Conservation (phyloP, 2,329 filamentous ascomycete genomes). For the Pleurostoma richardsiae region DNA sequence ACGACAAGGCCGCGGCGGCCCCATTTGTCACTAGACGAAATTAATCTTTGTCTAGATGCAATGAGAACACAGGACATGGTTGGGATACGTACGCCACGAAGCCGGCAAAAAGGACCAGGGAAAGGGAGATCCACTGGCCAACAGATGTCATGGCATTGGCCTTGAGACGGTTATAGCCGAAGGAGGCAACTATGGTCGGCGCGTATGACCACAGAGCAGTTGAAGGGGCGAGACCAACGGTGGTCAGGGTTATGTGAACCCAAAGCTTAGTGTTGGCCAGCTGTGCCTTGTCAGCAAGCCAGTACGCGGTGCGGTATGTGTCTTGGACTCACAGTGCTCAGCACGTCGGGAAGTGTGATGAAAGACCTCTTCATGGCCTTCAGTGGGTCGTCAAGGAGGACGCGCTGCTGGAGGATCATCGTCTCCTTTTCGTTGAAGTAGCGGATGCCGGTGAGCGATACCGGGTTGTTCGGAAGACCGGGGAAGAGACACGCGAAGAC, state of each 20-base stretch:
- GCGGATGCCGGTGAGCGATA: slow-evolving; percentile 20
- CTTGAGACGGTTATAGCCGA: slow-evolving; percentile 27
- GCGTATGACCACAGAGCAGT: slow-evolving; percentile 21
- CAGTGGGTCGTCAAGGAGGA: slow-evolving; percentile 26
- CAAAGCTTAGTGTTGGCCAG: slow-evolving; percentile 30
- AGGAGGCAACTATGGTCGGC: slow-evolving; percentile 23
- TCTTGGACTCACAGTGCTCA: slow-evolving; percentile 20
- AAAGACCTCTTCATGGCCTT: slow-evolving; percentile 22
- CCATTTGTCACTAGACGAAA: slow-evolving; percentile 6
- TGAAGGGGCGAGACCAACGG: slow-evolving; percentile 20
- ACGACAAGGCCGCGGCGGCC: slow-evolving; percentile 10
- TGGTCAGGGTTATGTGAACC: slow-evolving; percentile 24
- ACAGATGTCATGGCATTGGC: slow-evolving; percentile 28
- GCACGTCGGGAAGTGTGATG: slow-evolving; percentile 24
- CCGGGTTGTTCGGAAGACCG: slow-evolving; percentile 17
- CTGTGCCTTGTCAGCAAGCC: slow-evolving; percentile 10
- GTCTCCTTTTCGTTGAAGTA: slow-evolving; percentile 28
- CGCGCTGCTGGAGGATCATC: slow-evolving; percentile 24
- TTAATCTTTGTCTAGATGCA: too few species aligned
- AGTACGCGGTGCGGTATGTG: not conserved
- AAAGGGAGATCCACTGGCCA: slow-evolving; percentile 21
- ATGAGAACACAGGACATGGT: too few species aligned
- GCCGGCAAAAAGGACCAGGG: not conserved
- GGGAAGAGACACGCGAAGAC: slow-evolving; percentile 25
- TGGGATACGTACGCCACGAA: not conserved